phyloP scores from a whole-genome alignment of 139 green algal genomes.

The Chlorella sp. region DNA sequence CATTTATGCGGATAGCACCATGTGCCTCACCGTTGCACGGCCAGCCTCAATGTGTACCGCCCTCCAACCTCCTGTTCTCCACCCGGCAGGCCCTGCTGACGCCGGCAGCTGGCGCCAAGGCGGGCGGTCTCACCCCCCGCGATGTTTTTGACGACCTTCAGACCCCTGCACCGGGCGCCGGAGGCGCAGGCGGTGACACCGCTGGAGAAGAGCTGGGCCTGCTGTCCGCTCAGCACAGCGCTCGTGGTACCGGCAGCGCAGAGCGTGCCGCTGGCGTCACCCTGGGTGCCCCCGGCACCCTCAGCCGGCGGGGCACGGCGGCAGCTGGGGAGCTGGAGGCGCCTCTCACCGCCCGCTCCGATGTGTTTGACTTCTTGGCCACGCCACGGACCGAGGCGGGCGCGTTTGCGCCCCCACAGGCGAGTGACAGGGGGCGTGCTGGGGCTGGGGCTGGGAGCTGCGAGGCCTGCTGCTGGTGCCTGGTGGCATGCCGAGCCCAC shows the following conservation, averaged over 20 bases:
- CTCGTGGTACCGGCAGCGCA: too few species aligned
- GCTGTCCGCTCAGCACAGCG: background rate
- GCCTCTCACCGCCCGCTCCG: background rate
- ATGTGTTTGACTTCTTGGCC: conserved; percentile 9
- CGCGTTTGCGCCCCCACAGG: conserved; percentile 11
- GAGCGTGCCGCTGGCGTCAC: too few species aligned
- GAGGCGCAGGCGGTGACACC: background rate
- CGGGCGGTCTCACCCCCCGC: background rate
- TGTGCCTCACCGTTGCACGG: too few species aligned
- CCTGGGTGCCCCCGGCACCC: too few species aligned
- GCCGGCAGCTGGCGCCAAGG: background rate
- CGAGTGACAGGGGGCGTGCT: too few species aligned
- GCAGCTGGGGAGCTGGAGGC: background rate
- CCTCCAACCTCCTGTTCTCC: background rate
- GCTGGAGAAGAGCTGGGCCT: background rate
- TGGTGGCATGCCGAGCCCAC: too few species aligned
- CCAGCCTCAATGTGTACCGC: background rate
- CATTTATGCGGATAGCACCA: too few species aligned
- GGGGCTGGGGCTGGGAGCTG: too few species aligned
- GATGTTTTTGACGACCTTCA: conserved; percentile 29
- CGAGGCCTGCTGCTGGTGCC: background rate
- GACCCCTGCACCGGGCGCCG: background rate
- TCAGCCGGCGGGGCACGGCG: too few species aligned
- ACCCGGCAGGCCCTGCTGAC: background rate
- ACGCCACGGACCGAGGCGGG: background rate